phyloP scores from a whole-genome alignment of 805 yeast species.

The Saturnispora mendoncae region DNA sequence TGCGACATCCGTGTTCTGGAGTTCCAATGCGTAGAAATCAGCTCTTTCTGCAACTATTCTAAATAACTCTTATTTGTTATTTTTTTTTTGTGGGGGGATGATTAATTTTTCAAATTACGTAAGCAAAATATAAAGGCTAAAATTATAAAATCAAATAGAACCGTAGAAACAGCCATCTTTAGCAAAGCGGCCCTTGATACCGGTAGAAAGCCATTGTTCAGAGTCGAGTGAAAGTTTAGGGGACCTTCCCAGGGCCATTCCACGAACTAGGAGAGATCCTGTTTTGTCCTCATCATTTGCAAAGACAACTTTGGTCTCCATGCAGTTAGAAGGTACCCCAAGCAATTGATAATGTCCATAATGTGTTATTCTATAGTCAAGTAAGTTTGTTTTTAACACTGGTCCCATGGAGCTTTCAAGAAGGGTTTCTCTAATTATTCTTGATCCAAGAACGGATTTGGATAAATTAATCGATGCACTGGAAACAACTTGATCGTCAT shows the following conservation, averaged over 20 bases:
- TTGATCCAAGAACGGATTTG: constrained; percentile 38
- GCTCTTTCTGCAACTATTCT: too few relatives aligned
- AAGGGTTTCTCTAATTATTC: constrained; percentile 45
- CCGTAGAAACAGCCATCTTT: constrained; percentile 63
- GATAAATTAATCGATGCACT: constrained; percentile 28
- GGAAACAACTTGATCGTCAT: constrained; percentile 12
- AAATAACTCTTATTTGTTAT: neutral
- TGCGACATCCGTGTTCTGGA: neutral
- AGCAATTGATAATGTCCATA: constrained; percentile 27
- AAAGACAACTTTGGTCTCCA: constrained; percentile 48
- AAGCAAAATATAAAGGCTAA: neutral
- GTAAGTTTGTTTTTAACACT: constrained; percentile 47
- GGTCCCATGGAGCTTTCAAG: constrained; percentile 47
- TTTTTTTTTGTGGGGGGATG: neutral
- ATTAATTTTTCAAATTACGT: neutral
- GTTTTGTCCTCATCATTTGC: constrained; percentile 29
- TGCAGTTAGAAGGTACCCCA: constrained; percentile 52
- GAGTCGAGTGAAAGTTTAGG: constrained; percentile 27
- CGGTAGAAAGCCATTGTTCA: constrained; percentile 42
- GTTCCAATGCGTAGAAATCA: neutral
- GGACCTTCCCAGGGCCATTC: constrained; percentile 54
- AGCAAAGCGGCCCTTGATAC: constrained; percentile 53
- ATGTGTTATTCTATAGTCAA: constrained; percentile 48
- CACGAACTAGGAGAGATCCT: constrained; percentile 52
- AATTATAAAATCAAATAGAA: neutral